Evolutionary conservation across 2,329 filamentous ascomycete species (phyloP).

Genomic region (Camptophora hylomeconis): DNA sequence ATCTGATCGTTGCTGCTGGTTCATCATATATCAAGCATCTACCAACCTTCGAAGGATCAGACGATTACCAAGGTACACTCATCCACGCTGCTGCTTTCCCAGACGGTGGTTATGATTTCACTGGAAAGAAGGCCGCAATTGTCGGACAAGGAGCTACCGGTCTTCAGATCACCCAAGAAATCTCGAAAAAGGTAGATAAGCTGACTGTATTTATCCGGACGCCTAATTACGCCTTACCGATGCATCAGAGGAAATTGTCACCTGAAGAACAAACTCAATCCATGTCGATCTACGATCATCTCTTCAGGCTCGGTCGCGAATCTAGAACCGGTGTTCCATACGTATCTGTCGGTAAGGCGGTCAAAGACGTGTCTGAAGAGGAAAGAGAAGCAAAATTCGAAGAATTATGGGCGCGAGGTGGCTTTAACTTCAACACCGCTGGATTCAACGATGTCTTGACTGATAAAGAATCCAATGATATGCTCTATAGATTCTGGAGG

Average conservation of each 20-base stretch:
- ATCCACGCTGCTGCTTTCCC: conserved; percentile 50
- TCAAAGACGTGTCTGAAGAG: conserved; percentile 28
- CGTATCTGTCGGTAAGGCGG: conserved; percentile 46
- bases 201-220: conserved; percentile 48
- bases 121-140: conserved; percentile 37
- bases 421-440: conserved; percentile 40
- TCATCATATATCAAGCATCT: conserved; percentile 45
- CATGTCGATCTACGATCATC: conserved; percentile 9
- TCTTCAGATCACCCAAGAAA: conserved; percentile 51
- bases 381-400: conserved; percentile 35
- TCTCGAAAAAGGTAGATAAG: conserved; percentile 37
- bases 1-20: conserved; percentile 5
- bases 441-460: conserved; percentile 40
- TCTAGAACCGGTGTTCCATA: conserved; percentile 36
- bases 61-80: conserved; percentile 43
- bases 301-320: conserved; percentile 12
- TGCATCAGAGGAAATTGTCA: conserved; percentile 39
- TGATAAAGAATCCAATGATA: conserved; percentile 36
- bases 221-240: conserved; percentile 51
- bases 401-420: conserved; percentile 36
- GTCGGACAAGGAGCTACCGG: conserved; percentile 53
- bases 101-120: conserved; percentile 36
- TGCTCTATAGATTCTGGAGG: conserved; percentile 43
- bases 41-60: conserved; percentile 46
- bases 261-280: conserved; percentile 41